phyloP scores from a whole-genome alignment of 1,284 basidiomycete species.

The Stygiomarasmius scandens region DNA sequence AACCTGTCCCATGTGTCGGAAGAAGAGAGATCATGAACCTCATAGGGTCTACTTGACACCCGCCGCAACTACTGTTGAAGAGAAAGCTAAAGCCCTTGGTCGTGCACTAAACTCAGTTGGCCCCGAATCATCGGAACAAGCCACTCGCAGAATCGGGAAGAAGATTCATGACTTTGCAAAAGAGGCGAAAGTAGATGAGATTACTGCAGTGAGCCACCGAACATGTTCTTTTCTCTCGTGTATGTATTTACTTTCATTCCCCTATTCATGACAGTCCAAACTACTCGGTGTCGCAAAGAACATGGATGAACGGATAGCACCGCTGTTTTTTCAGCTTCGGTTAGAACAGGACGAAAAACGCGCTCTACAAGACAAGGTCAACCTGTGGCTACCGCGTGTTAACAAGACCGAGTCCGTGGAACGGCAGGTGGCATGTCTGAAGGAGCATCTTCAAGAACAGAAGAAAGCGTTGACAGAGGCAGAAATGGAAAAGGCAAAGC shows the following conservation, averaged over 20 bases:
- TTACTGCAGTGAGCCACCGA: constrained; percentile 4
- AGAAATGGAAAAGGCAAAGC: not conserved
- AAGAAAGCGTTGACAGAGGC: not conserved
- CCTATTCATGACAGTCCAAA: constrained; percentile 1
- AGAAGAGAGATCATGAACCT: not conserved
- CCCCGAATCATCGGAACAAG: not conserved
- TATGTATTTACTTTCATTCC: not conserved
- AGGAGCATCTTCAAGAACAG: constrained; percentile 5
- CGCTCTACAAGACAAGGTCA: constrained; percentile 12
- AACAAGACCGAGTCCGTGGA: not conserved
- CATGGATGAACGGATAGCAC: constrained; percentile 9
- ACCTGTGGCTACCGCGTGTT: constrained; percentile 10
- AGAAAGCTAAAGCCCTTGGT: constrained; percentile 3
- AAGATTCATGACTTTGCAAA: not conserved
- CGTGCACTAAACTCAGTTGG: not conserved
- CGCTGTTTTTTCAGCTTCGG: constrained; percentile 6
- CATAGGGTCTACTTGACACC: constrained; percentile 12
- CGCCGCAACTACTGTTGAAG: constrained; percentile 1
- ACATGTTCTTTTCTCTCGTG: not conserved
- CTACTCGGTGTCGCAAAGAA: constrained; percentile 9
- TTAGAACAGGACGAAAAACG: constrained; percentile 14
- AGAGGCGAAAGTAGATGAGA: not conserved
- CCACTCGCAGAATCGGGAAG: not conserved
- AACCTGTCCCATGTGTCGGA: constrained; percentile 11
- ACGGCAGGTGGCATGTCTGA: not conserved